phyloP scores from a whole-genome alignment of 2,329 filamentous ascomycete species.

The Sporothrix pallida region DNA sequence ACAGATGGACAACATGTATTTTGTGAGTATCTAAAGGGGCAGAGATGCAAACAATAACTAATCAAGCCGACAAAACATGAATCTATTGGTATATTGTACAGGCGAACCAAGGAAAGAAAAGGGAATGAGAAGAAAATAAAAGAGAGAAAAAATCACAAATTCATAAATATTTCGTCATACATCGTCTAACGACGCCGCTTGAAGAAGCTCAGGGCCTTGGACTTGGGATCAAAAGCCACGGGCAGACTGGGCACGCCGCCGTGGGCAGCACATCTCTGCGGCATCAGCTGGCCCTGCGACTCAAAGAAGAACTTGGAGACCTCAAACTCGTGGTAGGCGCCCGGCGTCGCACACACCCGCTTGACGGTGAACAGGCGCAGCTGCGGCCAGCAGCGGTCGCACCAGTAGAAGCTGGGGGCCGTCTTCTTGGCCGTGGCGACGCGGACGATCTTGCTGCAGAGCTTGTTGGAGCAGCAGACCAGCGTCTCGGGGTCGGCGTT shows the following conservation, averaged over 20 bases:
- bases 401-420: conserved; percentile 44
- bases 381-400: conserved; percentile 45
- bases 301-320: conserved; percentile 47
- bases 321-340: conserved; percentile 44
- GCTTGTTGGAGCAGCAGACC: conserved; percentile 50
- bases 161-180: background rate
- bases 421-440: conserved; percentile 39
- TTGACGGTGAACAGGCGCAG: conserved; percentile 39
- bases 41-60: too few relatives aligned
- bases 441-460: conserved; percentile 47
- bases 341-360: conserved; percentile 40
- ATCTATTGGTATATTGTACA: too few relatives aligned
- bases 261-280: conserved; percentile 39
- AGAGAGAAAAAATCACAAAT: background rate
- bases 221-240: conserved; percentile 2
- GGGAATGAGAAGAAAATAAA: background rate
- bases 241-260: conserved; percentile 26
- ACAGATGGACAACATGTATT: background rate
- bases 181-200: conserved; percentile 4
- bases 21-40: background rate
- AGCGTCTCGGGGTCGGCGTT: background rate
- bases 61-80: too few relatives aligned
- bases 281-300: conserved; percentile 43
- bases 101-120: too few relatives aligned
- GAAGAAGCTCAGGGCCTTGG: conserved; percentile 11